Evolutionary conservation across 1,139 yeast species (phyloP).

Genomic region (Geotrichum carabidarum): DNA sequence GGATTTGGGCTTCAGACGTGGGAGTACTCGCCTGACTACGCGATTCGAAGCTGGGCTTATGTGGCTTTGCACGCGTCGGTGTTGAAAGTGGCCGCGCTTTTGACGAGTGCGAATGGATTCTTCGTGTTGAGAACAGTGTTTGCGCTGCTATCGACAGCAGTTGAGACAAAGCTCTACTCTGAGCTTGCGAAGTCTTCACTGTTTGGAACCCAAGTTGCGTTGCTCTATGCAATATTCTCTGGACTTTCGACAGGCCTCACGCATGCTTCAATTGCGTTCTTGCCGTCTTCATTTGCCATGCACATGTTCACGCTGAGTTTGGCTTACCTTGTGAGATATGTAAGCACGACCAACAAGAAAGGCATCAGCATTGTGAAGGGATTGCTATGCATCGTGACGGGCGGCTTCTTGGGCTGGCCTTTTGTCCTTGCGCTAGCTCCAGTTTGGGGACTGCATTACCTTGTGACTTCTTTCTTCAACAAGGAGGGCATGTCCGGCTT

Average conservation of each 20-base stretch:
- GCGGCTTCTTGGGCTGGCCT: constrained; percentile 90
- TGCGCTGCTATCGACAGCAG: constrained; percentile 48
- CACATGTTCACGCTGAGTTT: constrained; percentile 56
- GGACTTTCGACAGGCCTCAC: constrained; percentile 61
- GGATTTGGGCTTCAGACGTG: constrained; percentile 91
- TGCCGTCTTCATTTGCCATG: constrained; percentile 88
- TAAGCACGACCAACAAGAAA: constrained; percentile 25
- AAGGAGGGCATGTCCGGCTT: constrained; percentile 5
- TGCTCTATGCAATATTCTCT: constrained; percentile 53
- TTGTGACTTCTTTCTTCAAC: neutral
- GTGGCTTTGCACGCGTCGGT: constrained; percentile 37
- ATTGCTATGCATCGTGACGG: constrained; percentile 52
- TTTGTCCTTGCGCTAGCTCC: constrained; percentile 61
- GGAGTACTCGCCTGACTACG: constrained; percentile 91
- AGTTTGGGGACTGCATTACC: constrained; percentile 17
- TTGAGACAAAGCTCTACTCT: constrained; percentile 50
- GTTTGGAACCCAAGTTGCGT: constrained; percentile 39
- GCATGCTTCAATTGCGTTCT: constrained; percentile 77
- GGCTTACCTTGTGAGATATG: constrained; percentile 38
- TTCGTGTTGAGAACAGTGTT: constrained; percentile 46
- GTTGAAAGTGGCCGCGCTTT: constrained; percentile 20
- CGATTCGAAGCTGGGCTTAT: constrained; percentile 83
- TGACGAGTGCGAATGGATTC: constrained; percentile 2
- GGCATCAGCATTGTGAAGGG: constrained; percentile 35
- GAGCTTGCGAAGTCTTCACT: constrained; percentile 6